Base-by-base conservation (phyloP, 192 early-diverging fungal genomes). In the Nowakowskiella sp. region DNA sequence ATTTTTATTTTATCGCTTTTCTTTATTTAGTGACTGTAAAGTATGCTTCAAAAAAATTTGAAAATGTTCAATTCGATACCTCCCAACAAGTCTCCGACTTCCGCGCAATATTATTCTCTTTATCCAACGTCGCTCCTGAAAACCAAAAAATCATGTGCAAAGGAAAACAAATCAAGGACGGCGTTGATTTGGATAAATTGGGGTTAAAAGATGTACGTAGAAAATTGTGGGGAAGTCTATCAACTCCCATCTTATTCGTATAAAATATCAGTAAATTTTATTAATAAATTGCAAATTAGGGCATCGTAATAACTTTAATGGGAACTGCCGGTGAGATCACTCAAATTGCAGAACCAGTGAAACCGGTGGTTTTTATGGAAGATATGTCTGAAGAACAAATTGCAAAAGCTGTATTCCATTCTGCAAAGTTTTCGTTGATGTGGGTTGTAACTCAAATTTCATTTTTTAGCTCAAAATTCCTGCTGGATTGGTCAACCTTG, bases 131-230 rank as follows among this genome's bases (percentile, higher is more conserved):
- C 4, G 75, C 77, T 42, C 92, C 93, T 16, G 90, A 89, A 27
- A 72, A 94, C 39, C 95, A 99, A 70, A 94, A 92, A 69, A 83
- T 97, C 34, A 83, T 99, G 53, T 76, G 85, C 49, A 97, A 97
- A 61, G 95, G 95, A 24, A 13, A 36, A 50, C 1, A 16, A 23
- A 13, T 30, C 4, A 55, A 86, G 81, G 90, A 92, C 60, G 84
- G 88, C 49, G 78, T 87, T 4, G 78, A 85, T 51, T 73, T 96
- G 70, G 61, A 49, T 43, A 70, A 66, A 6, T 71, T 96, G 7
- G 84, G 81, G 9, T 57, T 91, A 25, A 91, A 92, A 65, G 78
- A 87, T 31, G 82, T 82, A 69, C 46, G 62, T 47, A 21, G 72
- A 79, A 29, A 52, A 64, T 0, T 69, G 78, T 25, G 25, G 53